phyloP scores from a whole-genome alignment of 306 rosid genomes.

The Urtica urens region DNA sequence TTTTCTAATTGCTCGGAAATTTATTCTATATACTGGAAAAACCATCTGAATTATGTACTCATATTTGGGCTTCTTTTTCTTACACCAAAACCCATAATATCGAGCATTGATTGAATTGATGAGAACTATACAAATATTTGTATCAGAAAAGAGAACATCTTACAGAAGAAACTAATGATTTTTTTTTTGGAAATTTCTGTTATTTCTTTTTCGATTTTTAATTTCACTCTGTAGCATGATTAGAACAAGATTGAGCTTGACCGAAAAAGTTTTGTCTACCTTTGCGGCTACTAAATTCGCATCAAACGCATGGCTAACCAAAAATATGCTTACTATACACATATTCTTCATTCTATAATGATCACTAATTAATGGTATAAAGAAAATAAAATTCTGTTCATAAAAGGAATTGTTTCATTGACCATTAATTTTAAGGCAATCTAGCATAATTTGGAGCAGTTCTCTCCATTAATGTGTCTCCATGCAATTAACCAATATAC shows the following conservation, averaged over 20 bases:
- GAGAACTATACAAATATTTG: no score
- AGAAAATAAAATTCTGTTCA: slow-evolving; percentile 1
- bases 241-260: background rate
- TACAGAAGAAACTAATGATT: no score
- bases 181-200: no score
- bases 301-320: background rate
- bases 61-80: no score
- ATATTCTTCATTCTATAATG: slow-evolving; percentile 2
- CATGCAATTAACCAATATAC: slow-evolving; percentile 32
- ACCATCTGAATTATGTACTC: no score
- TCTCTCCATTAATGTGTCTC: slow-evolving; percentile 31
- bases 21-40: no score
- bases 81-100: no score
- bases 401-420: background rate
- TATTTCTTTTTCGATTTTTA: background rate
- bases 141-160: no score
- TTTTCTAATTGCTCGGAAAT: no score
- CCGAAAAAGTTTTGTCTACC: background rate
- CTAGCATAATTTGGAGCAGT: slow-evolving; percentile 21
- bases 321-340: background rate
- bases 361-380: background rate
- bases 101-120: no score
- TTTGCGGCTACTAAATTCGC: background rate
- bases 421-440: slow-evolving; percentile 14
- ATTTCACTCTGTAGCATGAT: background rate